phyloP scores from a whole-genome alignment of 495 filamentous ascomycete species.

The Aspergillus saccharolyticus region DNA sequence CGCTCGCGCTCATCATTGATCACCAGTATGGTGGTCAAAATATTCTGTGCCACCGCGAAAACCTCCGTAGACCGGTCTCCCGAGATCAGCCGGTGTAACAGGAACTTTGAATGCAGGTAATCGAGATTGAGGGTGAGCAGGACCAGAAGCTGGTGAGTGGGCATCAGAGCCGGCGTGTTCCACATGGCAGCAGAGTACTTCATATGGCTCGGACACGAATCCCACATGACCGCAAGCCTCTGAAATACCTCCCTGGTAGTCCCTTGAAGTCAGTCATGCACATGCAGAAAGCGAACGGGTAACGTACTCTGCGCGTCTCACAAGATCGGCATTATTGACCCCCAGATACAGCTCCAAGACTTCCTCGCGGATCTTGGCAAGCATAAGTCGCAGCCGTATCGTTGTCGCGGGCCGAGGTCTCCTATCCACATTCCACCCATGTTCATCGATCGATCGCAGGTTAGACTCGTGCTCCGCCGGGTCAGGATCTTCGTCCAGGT shows the following conservation, averaged over 20 bases:
- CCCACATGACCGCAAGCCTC: slow-evolving; percentile 6
- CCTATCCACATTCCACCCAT: slow-evolving; percentile 40
- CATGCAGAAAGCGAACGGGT: too few species aligned
- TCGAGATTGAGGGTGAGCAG: slow-evolving; percentile 7
- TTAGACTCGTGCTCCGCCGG: slow-evolving; percentile 26
- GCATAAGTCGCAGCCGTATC: slow-evolving; percentile 34
- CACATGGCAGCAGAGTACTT: slow-evolving; percentile 14
- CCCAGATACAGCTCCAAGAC: slow-evolving; percentile 47
- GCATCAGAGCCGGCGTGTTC: not conserved
- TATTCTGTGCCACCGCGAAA: slow-evolving; percentile 1
- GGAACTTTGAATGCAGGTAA: slow-evolving; percentile 8
- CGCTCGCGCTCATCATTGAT: slow-evolving; percentile 12
- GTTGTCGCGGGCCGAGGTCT: not conserved
- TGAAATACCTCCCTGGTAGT: not conserved
- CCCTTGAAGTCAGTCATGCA: not conserved
- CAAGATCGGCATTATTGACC: not conserved
- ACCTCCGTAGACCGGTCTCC: not conserved
- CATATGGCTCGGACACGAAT: slow-evolving; percentile 6
- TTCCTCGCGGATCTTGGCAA: slow-evolving; percentile 42
- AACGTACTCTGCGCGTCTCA: slow-evolving; percentile 4
- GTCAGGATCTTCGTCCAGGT: slow-evolving; percentile 37
- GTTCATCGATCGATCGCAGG: slow-evolving; percentile 28
- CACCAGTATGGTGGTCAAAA: slow-evolving; percentile 7
- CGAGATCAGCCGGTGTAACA: slow-evolving; percentile 4
- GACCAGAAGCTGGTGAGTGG: not conserved